Base-by-base conservation (phyloP, 495 filamentous ascomycete species). In the Bombardia bombarda region DNA sequence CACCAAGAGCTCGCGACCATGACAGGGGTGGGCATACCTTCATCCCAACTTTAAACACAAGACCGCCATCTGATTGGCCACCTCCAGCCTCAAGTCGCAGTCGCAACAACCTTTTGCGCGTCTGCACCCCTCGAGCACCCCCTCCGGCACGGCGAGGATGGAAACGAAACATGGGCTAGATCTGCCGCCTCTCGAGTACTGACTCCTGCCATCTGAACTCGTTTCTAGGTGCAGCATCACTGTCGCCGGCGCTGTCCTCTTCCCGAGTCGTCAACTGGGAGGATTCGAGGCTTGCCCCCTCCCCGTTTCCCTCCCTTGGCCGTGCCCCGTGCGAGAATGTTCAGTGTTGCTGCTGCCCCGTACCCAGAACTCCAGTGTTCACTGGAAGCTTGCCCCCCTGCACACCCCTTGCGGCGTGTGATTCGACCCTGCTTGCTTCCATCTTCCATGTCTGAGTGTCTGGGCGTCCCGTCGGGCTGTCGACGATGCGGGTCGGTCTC, bases 1-100 rank as follows among this genome's bases (percentile, higher is more conserved):
- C 32, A 7, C 7, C 13, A 14, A 14, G 7, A 14, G 7, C 13
- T 14, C n/a, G 12, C 17, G 7, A 18, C n/a, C 16, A 33, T 16
- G 34, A 41, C 60, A 57, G 49, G 56, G 52, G 40, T 30, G 18
- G 40, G 32, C 42, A 22, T 42, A 9, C 37, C 52, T 62, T 53
- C 58, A 56, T 62, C 60, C 56, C 52, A 67, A 67, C 60, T 54
- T 60, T 60, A 59, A 61, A 54, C 46, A 43, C 20, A 18, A 22
- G 33, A 23, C n/a, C 7, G n/a, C 23, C 18, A 12, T 42, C 40
- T 51, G 45, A 60, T 61, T 63, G 53, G 60, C 44, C 25, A 3
- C 12, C 34, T 47, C 43, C 42, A 50, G 54, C 60, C 55, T 52
- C 43, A 40, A 32, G 43, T 36, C 41, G 23, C 32, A 30, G 14